Conservation (phyloP, 768 basidiomycete genomes). For the Agrocybe praecox region DNA sequence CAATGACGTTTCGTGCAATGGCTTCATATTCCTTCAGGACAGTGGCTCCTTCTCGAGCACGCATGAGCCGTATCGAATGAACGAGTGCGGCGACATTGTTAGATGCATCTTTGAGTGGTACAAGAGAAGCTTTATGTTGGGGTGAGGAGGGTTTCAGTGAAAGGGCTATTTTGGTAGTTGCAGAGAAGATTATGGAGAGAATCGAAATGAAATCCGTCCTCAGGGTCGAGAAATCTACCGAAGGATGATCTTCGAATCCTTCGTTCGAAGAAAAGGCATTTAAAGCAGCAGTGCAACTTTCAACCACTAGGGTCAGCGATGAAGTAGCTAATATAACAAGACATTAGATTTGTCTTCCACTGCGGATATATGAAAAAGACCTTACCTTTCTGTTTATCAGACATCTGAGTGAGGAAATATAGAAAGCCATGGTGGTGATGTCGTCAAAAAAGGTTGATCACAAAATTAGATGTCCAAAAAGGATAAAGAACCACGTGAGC, state of each 20-base stretch:
- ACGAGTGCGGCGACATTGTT: conserved; percentile 49
- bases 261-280: conserved; percentile 22
- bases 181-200: conserved; percentile 56
- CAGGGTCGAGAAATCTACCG: conserved; percentile 38
- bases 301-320: conserved; percentile 32
- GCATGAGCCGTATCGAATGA: conserved; percentile 51
- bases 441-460: conserved; percentile 8
- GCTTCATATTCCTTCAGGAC: conserved; percentile 45
- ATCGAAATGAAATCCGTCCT: conserved; percentile 60
- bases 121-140: conserved; percentile 49
- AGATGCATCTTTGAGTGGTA: conserved; percentile 56
- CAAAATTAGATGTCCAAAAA: conserved; percentile 7
- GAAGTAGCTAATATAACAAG: conserved; percentile 23
- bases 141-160: conserved; percentile 61
- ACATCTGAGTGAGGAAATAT: conserved; percentile 25
- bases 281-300: conserved; percentile 42
- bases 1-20: conserved; percentile 43
- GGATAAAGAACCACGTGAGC: conserved; percentile 15
- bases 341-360: too few species aligned
- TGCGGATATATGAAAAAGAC: neutral
- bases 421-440: conserved; percentile 17
- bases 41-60: conserved; percentile 44
- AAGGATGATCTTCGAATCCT: conserved; percentile 18
- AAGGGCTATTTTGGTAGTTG: conserved; percentile 64
- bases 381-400: conserved; percentile 45